A percentile compares a stretch with the other conserved stretches of the same genome.
These are phyloP conservation scores for Graphium sp. DNA, from an alignment of 2,329 filamentous ascomycete genomes.

Conservation along the genomic window DNA sequence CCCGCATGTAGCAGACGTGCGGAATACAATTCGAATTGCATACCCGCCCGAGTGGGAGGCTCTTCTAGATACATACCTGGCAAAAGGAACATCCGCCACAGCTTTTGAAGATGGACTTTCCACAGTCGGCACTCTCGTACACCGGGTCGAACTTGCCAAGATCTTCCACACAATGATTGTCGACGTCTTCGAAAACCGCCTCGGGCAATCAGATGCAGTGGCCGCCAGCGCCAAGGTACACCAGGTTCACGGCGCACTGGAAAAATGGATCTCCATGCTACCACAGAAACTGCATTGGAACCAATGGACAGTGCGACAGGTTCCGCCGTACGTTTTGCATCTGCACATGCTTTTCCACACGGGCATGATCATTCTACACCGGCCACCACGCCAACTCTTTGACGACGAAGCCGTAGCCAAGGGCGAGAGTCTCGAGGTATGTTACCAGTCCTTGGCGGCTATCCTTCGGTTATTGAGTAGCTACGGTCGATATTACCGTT, in stretches of 20 bases:
- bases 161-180: slow-evolving; percentile 31
- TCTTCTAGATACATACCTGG: slow-evolving; percentile 28
- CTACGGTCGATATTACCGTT: slow-evolving; percentile 25
- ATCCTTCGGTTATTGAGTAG: slow-evolving; percentile 25
- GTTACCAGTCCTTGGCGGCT: slow-evolving; percentile 27
- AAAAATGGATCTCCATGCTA: slow-evolving; percentile 25
- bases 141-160: slow-evolving; percentile 28
- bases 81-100: slow-evolving; percentile 21
- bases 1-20: slow-evolving; percentile 29
- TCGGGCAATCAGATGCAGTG: slow-evolving; percentile 19
- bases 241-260: slow-evolving; percentile 26
- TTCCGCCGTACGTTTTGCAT: slow-evolving; percentile 27
- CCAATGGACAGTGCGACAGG: slow-evolving; percentile 28
- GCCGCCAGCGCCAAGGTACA: slow-evolving; percentile 23
- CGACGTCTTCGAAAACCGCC: slow-evolving; percentile 30
- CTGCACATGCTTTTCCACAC: slow-evolving; percentile 33
- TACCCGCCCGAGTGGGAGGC: slow-evolving; percentile 30
- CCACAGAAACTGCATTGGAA: slow-evolving; percentile 31
- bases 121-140: slow-evolving; percentile 25
- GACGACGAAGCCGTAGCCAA: slow-evolving; percentile 18
- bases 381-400: slow-evolving; percentile 25
- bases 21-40: slow-evolving; percentile 27
- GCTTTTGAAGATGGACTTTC: slow-evolving; percentile 27
- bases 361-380: slow-evolving; percentile 31
- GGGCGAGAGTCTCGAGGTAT: slow-evolving; percentile 28